Percentiles rank a stretch among this genome's conserved stretches.
These are phyloP conservation scores for Pichia sp. DNA, from an alignment of 1,139 yeast species.

Conservation along the genomic window DNA sequence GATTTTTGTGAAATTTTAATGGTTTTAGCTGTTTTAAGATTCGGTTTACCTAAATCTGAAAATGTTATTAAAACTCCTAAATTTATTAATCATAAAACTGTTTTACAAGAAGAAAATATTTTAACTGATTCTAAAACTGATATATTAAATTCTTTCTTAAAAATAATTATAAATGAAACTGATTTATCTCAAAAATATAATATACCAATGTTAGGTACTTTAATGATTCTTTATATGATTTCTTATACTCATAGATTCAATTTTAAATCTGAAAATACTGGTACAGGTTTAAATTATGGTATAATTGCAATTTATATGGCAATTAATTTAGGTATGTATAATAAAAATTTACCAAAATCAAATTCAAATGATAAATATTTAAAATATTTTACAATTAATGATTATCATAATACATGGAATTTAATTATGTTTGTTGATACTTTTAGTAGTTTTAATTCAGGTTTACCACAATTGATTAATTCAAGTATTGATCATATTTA, in stretches of 20 bases:
- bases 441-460: slow-evolving; percentile 19
- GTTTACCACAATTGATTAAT: slow-evolving; percentile 18
- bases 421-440: slow-evolving; percentile 19
- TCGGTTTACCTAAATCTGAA: slow-evolving; percentile 10
- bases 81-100: slow-evolving; percentile 7
- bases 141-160: slow-evolving; percentile 17
- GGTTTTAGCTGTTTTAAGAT: slow-evolving; percentile 17
- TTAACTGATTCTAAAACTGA: slow-evolving; percentile 17
- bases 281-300: slow-evolving; percentile 15
- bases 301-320: slow-evolving; percentile 21
- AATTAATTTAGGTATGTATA: slow-evolving; percentile 20
- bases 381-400: slow-evolving; percentile 12
- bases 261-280: slow-evolving; percentile 18
- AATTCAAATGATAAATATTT: slow-evolving; percentile 3
- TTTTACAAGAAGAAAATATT: slow-evolving; percentile 8
- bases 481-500: slow-evolving; percentile 8
- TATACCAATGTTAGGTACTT: slow-evolving; percentile 19
- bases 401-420: slow-evolving; percentile 18
- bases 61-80: slow-evolving; percentile 6
- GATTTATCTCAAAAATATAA: slow-evolving; percentile 13
- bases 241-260: slow-evolving; percentile 16
- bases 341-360: slow-evolving; percentile 2
- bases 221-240: slow-evolving; percentile 18
- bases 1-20: slow-evolving; percentile 21
- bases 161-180: slow-evolving; percentile 17